Evolutionary conservation across 768 basidiomycete genomes (phyloP).

Genomic region (Pulveroboletus sp.): DNA sequence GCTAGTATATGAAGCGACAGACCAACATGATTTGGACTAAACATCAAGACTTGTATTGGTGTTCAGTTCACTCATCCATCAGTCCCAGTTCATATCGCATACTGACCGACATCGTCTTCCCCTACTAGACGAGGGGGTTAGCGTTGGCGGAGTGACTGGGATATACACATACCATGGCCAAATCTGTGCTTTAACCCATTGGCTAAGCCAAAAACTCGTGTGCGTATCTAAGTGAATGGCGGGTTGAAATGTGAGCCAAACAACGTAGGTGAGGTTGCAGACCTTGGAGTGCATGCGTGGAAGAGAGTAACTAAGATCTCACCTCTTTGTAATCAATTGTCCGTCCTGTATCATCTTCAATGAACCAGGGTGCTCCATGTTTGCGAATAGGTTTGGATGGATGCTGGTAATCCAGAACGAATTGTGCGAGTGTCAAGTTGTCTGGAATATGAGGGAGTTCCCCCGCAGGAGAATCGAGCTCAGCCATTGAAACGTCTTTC

Average conservation of each 20-base stretch:
- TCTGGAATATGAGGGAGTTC: slow-evolving; percentile 35
- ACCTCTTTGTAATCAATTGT: slow-evolving; percentile 35
- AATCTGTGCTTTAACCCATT: slow-evolving; percentile 34
- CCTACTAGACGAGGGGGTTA: slow-evolving; percentile 19
- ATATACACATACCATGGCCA: slow-evolving; percentile 28
- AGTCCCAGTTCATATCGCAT: background rate
- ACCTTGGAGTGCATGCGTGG: background rate
- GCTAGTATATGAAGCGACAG: slow-evolving; percentile 8
- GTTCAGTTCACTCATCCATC: slow-evolving; percentile 2
- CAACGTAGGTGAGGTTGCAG: background rate
- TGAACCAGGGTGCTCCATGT: slow-evolving; percentile 33
- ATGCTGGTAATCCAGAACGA: slow-evolving; percentile 34
- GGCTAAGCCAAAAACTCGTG: slow-evolving; percentile 35
- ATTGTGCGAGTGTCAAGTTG: slow-evolving; percentile 35
- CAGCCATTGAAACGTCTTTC: slow-evolving; percentile 16
- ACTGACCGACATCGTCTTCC: slow-evolving; percentile 38
- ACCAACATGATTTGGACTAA: slow-evolving; percentile 67
- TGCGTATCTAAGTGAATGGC: slow-evolving; percentile 27
- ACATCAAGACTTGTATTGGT: slow-evolving; percentile 48
- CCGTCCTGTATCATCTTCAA: slow-evolving; percentile 39
- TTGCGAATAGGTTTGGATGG: slow-evolving; percentile 25
- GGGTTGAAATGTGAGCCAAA: background rate
- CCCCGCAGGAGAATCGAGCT: slow-evolving; percentile 27
- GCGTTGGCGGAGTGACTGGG: background rate
- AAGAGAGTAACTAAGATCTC: background rate